Evolutionary conservation across 495 filamentous ascomycete genomes (phyloP).

Genomic region (Aspergillus incahuasiensis): DNA sequence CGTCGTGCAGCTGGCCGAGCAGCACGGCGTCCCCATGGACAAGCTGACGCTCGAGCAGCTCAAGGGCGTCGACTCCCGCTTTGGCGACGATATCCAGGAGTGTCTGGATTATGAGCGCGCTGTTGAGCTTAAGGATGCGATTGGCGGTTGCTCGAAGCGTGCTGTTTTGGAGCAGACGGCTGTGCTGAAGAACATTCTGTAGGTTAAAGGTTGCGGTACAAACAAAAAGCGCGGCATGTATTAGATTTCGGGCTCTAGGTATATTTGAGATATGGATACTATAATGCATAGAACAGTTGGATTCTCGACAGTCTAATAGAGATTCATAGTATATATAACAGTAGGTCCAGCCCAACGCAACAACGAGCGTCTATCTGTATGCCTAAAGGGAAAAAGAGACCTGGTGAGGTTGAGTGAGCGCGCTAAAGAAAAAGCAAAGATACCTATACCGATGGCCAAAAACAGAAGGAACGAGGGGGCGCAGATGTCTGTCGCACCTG

Average conservation of each 20-base stretch:
- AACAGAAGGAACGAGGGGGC: background rate
- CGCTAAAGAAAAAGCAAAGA: too few relatives aligned
- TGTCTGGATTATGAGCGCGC: constrained; percentile 82
- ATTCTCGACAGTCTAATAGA: background rate
- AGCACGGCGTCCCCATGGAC: constrained; percentile 69
- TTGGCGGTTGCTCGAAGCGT: constrained; percentile 74
- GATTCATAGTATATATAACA: too few relatives aligned
- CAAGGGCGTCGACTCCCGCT: constrained; percentile 66
- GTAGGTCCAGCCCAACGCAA: too few relatives aligned
- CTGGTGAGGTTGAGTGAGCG: too few relatives aligned
- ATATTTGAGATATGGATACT: background rate
- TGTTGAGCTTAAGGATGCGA: constrained; percentile 77
- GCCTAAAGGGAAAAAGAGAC: too few relatives aligned
- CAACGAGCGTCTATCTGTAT: too few relatives aligned
- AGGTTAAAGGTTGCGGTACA: constrained; percentile 9
- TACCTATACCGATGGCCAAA: too few relatives aligned
- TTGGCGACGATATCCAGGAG: constrained; percentile 67
- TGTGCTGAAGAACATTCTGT: constrained; percentile 53
- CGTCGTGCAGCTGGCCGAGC: constrained; percentile 70
- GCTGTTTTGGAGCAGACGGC: constrained; percentile 76
- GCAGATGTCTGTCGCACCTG: too few relatives aligned
- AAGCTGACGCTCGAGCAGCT: constrained; percentile 66
- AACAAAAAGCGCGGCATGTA: background rate
- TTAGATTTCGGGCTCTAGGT: too few relatives aligned
- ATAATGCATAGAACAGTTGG: background rate